These are phyloP conservation scores for Phytophthora meadii DNA, from an alignment of 352 stramenopile species.

Conservation along the genomic window DNA sequence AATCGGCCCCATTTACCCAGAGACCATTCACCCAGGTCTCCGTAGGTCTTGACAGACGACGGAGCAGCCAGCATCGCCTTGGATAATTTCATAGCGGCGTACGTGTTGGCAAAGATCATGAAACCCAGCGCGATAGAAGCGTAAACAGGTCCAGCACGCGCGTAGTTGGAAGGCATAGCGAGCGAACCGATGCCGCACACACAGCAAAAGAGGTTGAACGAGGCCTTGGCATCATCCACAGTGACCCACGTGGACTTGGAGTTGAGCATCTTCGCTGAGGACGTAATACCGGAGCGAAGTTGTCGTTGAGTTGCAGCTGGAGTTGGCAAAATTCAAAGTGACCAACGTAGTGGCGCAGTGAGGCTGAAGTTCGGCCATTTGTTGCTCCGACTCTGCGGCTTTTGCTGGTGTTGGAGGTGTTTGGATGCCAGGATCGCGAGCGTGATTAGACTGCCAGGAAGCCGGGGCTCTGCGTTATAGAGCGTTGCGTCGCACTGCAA, in stretches of 20 bases:
- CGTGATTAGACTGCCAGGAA: conserved; percentile 21
- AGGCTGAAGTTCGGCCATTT: conserved; percentile 8
- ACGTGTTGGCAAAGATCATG: conserved; percentile 37
- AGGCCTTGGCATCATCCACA: conserved; percentile 29
- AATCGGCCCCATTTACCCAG: conserved; percentile 30
- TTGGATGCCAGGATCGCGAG: conserved; percentile 16
- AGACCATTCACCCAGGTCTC: conserved; percentile 27
- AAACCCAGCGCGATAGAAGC: conserved; percentile 25
- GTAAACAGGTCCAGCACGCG: conserved; percentile 23
- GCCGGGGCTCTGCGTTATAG: conserved; percentile 6
- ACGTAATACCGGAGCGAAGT: conserved; percentile 8
- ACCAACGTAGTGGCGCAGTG: background rate
- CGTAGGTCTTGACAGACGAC: conserved; percentile 33
- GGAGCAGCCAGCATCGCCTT: conserved; percentile 29
- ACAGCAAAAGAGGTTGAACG: conserved; percentile 34
- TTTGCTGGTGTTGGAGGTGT: conserved; percentile 30
- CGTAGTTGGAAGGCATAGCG: conserved; percentile 35
- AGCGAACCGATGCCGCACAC: conserved; percentile 33
- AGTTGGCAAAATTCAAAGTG: conserved; percentile 29
- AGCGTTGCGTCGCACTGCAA: conserved; percentile 14
- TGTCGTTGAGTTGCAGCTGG: conserved; percentile 11
- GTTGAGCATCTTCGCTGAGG: conserved; percentile 7
- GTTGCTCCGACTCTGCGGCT: conserved; percentile 16
- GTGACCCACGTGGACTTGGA: conserved; percentile 33
- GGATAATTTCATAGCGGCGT: conserved; percentile 30